phyloP scores from a whole-genome alignment of 805 yeast species.

The Metschnikowia lochheadii region DNA sequence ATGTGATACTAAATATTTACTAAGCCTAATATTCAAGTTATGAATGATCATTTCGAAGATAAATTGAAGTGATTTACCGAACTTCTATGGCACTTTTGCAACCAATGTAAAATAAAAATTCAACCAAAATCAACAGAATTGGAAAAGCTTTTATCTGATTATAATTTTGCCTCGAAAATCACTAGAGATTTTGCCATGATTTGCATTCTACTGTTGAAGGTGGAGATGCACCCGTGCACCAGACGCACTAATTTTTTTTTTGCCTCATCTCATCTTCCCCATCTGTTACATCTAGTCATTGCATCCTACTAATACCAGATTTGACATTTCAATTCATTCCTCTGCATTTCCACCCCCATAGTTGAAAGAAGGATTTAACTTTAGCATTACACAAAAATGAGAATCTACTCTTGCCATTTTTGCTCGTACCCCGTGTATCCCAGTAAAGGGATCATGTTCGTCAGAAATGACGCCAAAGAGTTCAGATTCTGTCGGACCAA shows the following conservation, averaged over 20 bases:
- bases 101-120: too few species aligned
- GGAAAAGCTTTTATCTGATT: too few species aligned
- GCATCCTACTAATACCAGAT: neutral
- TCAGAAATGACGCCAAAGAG: slow-evolving; percentile 96
- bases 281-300: slow-evolving; percentile 3
- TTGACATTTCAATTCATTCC: slow-evolving; percentile 6
- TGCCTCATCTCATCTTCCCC: slow-evolving; percentile 15
- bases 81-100: too few species aligned
- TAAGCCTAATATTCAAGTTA: too few species aligned
- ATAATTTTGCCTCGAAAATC: too few species aligned
- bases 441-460: slow-evolving; percentile 93
- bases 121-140: too few species aligned
- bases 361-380: neutral
- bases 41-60: too few species aligned
- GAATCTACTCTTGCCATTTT: slow-evolving; percentile 89
- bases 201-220: neutral
- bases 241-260: slow-evolving; percentile 9
- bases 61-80: too few species aligned
- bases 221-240: slow-evolving; percentile 17
- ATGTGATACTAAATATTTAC: too few species aligned
- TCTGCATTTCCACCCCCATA: neutral
- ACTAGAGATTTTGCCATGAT: neutral
- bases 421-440: slow-evolving; percentile 92
- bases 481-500: slow-evolving; percentile 96
- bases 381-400: slow-evolving; percentile 44